Conservation (phyloP, 2,329 filamentous ascomycete species). For the Talaromyces marneffei region DNA sequence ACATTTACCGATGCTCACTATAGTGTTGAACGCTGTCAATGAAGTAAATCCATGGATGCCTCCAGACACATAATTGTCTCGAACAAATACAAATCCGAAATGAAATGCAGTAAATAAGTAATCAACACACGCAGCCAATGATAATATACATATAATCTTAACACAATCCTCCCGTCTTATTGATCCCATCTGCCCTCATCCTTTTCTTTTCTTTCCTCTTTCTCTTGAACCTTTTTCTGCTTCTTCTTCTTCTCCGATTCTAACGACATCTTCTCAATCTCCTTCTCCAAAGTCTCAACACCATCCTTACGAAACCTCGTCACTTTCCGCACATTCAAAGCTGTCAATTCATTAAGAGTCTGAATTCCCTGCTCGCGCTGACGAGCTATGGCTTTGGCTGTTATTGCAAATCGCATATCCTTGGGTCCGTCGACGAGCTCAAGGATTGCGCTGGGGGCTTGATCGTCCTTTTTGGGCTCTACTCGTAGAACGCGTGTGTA, state of each 20-base stretch:
- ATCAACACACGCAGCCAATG: background rate
- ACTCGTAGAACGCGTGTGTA: constrained; percentile 94
- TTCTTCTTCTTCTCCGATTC: constrained; percentile 33
- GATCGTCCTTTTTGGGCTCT: constrained; percentile 80
- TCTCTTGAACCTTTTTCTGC: constrained; percentile 22
- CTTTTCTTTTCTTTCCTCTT: constrained; percentile 15
- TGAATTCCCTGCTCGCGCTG: constrained; percentile 49
- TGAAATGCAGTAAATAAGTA: background rate
- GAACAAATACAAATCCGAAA: background rate
- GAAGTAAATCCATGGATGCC: background rate
- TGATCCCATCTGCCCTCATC: background rate
- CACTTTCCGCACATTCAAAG: constrained; percentile 75
- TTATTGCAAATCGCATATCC: constrained; percentile 93
- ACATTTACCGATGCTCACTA: background rate
- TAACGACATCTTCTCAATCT: constrained; percentile 55
- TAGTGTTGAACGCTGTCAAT: background rate
- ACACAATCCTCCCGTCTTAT: background rate
- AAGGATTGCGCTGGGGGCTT: constrained; percentile 83
- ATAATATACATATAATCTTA: background rate
- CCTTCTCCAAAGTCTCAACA: constrained; percentile 58
- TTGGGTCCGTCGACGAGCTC: constrained; percentile 91
- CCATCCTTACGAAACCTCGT: constrained; percentile 67
- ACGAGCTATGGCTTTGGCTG: constrained; percentile 73
- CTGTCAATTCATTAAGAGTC: constrained; percentile 63
- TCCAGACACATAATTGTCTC: background rate